These are phyloP conservation scores for Ophiostoma ulmi DNA, from an alignment of 2,329 filamentous ascomycete species.

Conservation along the genomic window DNA sequence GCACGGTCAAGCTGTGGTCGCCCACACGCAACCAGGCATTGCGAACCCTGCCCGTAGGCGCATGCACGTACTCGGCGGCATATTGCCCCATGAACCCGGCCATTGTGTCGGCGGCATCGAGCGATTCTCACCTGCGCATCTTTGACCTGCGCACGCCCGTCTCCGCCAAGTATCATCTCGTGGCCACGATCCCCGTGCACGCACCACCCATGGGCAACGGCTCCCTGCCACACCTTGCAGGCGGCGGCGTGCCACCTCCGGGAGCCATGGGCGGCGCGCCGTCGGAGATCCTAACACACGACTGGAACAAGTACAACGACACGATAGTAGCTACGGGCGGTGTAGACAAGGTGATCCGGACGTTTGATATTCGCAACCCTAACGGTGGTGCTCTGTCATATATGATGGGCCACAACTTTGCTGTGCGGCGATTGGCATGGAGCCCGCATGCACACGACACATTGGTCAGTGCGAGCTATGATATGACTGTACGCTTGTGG, in stretches of 20 bases:
- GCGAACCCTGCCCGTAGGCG: constrained; percentile 81
- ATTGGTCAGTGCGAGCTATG: constrained; percentile 84
- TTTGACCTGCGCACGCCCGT: constrained; percentile 88
- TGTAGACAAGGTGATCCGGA: constrained; percentile 80
- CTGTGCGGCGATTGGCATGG: constrained; percentile 80
- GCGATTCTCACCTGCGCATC: constrained; percentile 81
- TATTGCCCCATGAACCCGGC: constrained; percentile 86
- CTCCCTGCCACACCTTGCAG: constrained; percentile 29
- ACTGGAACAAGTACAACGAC: constrained; percentile 97
- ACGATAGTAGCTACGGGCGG: constrained; percentile 80
- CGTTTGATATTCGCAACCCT: constrained; percentile 82
- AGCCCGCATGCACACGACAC: constrained; percentile 89
- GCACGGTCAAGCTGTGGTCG: constrained; percentile 94
- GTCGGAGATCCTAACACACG: constrained; percentile 83
- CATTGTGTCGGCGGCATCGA: constrained; percentile 79
- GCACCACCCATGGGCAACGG: constrained; percentile 44
- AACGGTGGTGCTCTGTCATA: constrained; percentile 65
- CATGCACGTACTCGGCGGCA: constrained; percentile 87
- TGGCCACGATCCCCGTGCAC: constrained; percentile 77
- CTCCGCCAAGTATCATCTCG: constrained; percentile 81
- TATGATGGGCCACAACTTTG: constrained; percentile 84
- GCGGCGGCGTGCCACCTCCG: constrained; percentile 27
- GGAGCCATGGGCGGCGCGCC: constrained; percentile 49
- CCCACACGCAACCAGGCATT: constrained; percentile 70
- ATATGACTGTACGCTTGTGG: constrained; percentile 97